Base-by-base conservation (phyloP, 106 monocot genomes). In the Agapanthus africanus region DNA sequence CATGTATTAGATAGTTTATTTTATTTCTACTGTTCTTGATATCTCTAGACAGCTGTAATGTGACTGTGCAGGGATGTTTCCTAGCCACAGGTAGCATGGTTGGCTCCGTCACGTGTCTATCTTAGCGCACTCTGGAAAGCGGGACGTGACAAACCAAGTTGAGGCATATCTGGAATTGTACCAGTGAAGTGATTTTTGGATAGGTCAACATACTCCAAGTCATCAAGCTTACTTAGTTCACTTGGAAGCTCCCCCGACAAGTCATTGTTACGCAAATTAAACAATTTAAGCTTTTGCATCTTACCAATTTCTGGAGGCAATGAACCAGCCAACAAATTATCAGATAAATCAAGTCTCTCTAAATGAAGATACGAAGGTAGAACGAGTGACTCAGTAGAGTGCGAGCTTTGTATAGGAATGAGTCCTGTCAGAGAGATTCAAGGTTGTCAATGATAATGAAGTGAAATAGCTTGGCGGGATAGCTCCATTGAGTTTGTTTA, bases 181-280 rank as follows among this genome's bases (percentile, higher is more conserved):
- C 91, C 95, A 5, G 74, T 74, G 27, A 97, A 89, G 14, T 84
- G 73, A 65, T 97, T 97, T n/a, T 36, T 49, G 6, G 95, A 91
- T 40, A 97, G 78, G 56, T 97, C 91, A 68, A 97, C 79, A 73
- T 69, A 71, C 52, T 91, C 82, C 66, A 97, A 78, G 28, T 38
- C 62, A 32, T 42, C 38, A 25, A 97, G 84, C 66, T 87, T 84
- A 49, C 73, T 74, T 59, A 97, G 42, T 73, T 89, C 92, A 74
- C 34, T 70, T 36, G 97, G 97, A 49, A 97, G 76, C 37, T 71
- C 72, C 13, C 97, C 97, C 61, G 84, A 84, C 40, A 99, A 76
- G 14, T 75, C 57, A 83, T 99, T 99, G 22, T 69, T 82, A 7
- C 59, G 19, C 52, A 99, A 74, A 66, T 72, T 75, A 32, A 99